Evolutionary conservation across 306 rosid species (phyloP).

Genomic region (Arachis hypogaea): DNA sequence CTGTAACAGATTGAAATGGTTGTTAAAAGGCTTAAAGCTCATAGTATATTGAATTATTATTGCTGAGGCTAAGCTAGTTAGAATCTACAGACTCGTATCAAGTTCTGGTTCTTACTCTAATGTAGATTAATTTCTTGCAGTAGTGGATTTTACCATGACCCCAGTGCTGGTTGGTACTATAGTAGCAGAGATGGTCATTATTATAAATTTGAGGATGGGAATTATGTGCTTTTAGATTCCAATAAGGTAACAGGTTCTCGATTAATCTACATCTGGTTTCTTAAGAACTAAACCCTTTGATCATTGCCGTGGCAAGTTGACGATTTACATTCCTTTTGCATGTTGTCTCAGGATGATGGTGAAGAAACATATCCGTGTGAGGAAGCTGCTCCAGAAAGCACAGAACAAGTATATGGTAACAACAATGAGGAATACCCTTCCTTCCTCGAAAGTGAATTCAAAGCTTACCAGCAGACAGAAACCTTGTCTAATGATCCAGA

Average conservation of each 20-base stretch:
- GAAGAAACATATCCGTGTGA: constrained; percentile 35
- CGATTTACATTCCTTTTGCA: constrained; percentile 10
- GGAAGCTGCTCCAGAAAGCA: constrained; percentile 42
- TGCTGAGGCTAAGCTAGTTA: no score
- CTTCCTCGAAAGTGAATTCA: constrained; percentile 39
- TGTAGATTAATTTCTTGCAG: constrained; percentile 49
- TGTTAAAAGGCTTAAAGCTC: no score
- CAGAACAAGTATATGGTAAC: constrained; percentile 25
- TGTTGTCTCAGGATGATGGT: constrained; percentile 46
- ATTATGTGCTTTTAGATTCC: constrained; percentile 69
- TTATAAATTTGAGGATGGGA: constrained; percentile 82
- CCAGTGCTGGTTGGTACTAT: constrained; percentile 87
- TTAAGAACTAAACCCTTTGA: neutral
- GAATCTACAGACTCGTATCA: no score
- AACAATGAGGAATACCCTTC: constrained; percentile 41
- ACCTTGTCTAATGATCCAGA: constrained; percentile 36
- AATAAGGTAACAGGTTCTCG: constrained; percentile 43
- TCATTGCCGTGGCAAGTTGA: constrained; percentile 23
- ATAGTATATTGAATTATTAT: no score
- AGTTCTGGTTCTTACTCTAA: no score
- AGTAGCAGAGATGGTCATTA: constrained; percentile 68
- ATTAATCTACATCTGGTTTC: constrained; percentile 2
- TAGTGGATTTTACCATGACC: constrained; percentile 91
- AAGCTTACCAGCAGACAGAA: constrained; percentile 40
- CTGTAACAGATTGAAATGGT: no score